phyloP scores from a whole-genome alignment of 352 stramenopile species.

The Halophytophthora polymorphica region DNA sequence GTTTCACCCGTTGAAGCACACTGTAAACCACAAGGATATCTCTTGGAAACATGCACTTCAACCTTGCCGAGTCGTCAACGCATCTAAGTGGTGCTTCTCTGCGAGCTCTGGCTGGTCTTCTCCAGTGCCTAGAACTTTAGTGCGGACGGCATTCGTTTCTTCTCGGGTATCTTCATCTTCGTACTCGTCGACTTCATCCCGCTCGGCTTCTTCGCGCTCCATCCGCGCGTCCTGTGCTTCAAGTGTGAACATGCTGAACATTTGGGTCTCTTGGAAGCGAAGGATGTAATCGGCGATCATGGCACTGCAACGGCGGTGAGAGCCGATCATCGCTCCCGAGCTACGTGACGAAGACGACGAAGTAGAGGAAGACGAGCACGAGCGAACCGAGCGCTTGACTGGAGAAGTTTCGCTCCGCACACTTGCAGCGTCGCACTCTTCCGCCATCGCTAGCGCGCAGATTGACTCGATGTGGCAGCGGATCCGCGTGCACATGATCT shows the following conservation, averaged over 20 bases:
- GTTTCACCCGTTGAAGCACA: too few relatives aligned
- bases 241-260: slow-evolving; percentile 75
- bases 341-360: slow-evolving; percentile 6
- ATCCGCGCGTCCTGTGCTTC: slow-evolving; percentile 35
- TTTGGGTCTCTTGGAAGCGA: slow-evolving; percentile 75
- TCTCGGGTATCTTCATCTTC: slow-evolving; percentile 16
- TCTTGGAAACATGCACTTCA: too few relatives aligned
- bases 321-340: slow-evolving; percentile 17
- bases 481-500: slow-evolving; percentile 64
- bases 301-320: slow-evolving; percentile 37
- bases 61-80: too few relatives aligned
- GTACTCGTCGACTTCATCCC: slow-evolving; percentile 25
- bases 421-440: slow-evolving; percentile 20
- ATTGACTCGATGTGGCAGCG: slow-evolving; percentile 61
- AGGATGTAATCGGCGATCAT: slow-evolving; percentile 57
- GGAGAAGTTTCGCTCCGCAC: slow-evolving; percentile 15
- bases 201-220: slow-evolving; percentile 23
- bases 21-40: too few relatives aligned
- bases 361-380: slow-evolving; percentile 1
- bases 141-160: slow-evolving; percentile 3
- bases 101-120: not conserved
- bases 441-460: slow-evolving; percentile 42
- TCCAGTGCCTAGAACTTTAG: not conserved
- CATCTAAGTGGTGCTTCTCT: too few relatives aligned
- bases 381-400: slow-evolving; percentile 1